phyloP scores from a whole-genome alignment of 1,284 basidiomycete species.

The Ustilago curta region DNA sequence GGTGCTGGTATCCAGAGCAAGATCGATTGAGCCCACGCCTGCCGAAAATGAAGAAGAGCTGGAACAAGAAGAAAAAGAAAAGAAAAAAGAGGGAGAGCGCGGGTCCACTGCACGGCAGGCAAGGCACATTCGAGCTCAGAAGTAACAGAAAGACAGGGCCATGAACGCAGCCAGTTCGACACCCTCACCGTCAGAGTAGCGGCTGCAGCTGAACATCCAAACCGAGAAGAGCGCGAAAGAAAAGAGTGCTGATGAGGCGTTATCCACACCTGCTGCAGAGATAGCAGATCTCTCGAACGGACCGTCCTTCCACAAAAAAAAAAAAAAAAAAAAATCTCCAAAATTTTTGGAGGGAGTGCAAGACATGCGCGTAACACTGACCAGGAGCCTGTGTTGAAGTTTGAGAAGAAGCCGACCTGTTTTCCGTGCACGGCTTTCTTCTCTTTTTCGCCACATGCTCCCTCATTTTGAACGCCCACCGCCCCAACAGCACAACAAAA shows the following conservation, averaged over 20 bases:
- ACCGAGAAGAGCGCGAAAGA: constrained; percentile 3
- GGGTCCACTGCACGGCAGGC: too few relatives aligned
- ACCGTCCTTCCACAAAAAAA: constrained; percentile 13
- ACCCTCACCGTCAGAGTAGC: neutral
- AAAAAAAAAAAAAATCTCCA: constrained; percentile 12
- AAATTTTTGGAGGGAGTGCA: constrained; percentile 7
- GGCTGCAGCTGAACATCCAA: neutral
- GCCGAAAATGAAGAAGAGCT: neutral
- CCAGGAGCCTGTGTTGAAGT: constrained; percentile 1
- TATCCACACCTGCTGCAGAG: constrained; percentile 12
- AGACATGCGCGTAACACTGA: neutral
- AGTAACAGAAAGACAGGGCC: neutral
- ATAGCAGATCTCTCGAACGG: constrained; percentile 40
- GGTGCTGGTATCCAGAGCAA: constrained; percentile 8
- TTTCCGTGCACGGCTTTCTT: constrained; percentile 3
- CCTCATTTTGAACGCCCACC: neutral
- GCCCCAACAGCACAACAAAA: constrained; percentile 10
- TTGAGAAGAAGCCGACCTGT: constrained; percentile 6
- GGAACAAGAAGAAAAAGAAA: neutral
- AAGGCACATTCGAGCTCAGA: constrained; percentile 3
- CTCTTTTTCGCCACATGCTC: constrained; percentile 1
- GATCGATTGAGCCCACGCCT: constrained; percentile 12
- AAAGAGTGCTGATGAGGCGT: constrained; percentile 18
- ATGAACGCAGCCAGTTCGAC: neutral
- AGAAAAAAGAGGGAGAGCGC: too few relatives aligned